phyloP scores from a whole-genome alignment of 345 rosid genomes.

The Capsella bursapastoris region DNA sequence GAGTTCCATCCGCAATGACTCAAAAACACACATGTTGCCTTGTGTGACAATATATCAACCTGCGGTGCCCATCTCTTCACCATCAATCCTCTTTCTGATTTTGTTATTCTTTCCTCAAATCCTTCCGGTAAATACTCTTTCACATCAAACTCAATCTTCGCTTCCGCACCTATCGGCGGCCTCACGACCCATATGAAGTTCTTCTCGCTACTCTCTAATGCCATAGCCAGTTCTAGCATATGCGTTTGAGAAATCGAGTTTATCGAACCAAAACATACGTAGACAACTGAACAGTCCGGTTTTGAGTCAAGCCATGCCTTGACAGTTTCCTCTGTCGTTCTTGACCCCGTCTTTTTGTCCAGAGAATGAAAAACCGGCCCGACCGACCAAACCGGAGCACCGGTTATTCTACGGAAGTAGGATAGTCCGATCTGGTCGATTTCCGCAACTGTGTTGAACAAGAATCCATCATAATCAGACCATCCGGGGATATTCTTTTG shows the following conservation, averaged over 20 bases:
- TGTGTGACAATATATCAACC: constrained; percentile 62
- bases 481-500: constrained; percentile 50
- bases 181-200: constrained; percentile 79
- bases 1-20: constrained; percentile 94
- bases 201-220: constrained; percentile 58
- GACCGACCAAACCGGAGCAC: constrained; percentile 56
- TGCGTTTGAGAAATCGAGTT: constrained; percentile 61
- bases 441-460: constrained; percentile 69
- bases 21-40: constrained; percentile 58
- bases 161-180: constrained; percentile 68
- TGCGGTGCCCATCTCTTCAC: constrained; percentile 79
- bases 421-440: constrained; percentile 55
- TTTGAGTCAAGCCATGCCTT: constrained; percentile 66
- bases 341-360: constrained; percentile 30
- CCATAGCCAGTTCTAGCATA: constrained; percentile 64
- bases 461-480: constrained; percentile 55
- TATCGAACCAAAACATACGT: constrained; percentile 71
- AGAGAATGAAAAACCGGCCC: constrained; percentile 63
- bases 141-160: constrained; percentile 53
- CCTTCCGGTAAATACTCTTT: constrained; percentile 62
- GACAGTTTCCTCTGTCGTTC: constrained; percentile 40
- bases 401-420: constrained; percentile 56
- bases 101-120: constrained; percentile 51
- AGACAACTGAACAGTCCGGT: constrained; percentile 61
- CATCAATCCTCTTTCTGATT: constrained; percentile 53